phyloP scores from a whole-genome alignment of 2,329 filamentous ascomycete species.

The Penicillium verrucosum region DNA sequence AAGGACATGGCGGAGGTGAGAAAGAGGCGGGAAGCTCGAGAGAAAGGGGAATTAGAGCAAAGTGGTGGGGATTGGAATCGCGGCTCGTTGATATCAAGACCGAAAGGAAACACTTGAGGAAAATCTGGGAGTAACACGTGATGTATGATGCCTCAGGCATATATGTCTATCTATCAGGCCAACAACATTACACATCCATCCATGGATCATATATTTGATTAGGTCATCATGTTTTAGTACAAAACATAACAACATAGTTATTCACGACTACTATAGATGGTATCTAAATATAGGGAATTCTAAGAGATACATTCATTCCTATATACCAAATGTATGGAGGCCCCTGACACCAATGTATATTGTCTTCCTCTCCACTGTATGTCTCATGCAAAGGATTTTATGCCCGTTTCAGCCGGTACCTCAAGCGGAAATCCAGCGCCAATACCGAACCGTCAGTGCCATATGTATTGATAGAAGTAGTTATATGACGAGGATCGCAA shows the following conservation, averaged over 20 bases:
- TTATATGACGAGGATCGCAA: too few species aligned
- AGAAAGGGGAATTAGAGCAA: slow-evolving; percentile 7
- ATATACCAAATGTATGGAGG: too few species aligned
- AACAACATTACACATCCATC: neutral
- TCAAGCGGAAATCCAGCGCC: too few species aligned
- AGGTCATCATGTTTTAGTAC: too few species aligned
- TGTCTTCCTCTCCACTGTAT: neutral
- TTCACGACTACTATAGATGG: too few species aligned
- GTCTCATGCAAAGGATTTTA: neutral
- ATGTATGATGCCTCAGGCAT: neutral
- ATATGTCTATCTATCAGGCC: neutral
- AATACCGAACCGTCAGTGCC: too few species aligned
- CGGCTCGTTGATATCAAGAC: slow-evolving; percentile 22
- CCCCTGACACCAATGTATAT: neutral
- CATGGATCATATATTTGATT: too few species aligned
- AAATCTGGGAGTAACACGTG: slow-evolving; percentile 37
- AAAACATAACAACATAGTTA: too few species aligned
- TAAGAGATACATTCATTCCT: too few species aligned
- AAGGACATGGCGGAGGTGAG: slow-evolving; percentile 37
- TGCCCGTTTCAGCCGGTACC: too few species aligned
- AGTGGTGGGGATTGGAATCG: slow-evolving; percentile 16
- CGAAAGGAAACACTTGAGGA: slow-evolving; percentile 35
- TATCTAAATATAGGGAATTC: too few species aligned
- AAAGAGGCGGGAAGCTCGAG: neutral
- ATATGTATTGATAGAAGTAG: too few species aligned